Evolutionary conservation across 1,284 basidiomycete genomes (phyloP), one percentile per base, ranked within the genome.

Genomic region (Moesziomyces aphidis): DNA sequence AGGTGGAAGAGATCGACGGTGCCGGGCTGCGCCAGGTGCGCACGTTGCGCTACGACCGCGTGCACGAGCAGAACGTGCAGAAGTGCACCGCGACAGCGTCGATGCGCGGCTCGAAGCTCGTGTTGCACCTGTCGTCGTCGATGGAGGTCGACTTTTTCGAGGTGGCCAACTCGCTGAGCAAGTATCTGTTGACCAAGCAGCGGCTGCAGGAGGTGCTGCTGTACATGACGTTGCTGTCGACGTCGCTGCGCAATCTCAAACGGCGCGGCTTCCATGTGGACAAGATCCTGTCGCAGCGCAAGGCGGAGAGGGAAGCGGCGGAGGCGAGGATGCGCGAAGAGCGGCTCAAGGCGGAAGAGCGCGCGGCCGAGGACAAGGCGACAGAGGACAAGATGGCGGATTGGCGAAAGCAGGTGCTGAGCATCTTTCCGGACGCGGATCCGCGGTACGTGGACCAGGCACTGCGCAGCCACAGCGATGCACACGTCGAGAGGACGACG

Each of bases 201-300:
- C 70, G 75, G 28, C 55, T 84, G 47, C 81, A 79, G 45, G 82
- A 84, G 53, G 79, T 84, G 44, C 68, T 98, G 9, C 85, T 98
- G 15, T 92, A 97, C 79, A 93, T 93, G 90, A 96, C 94, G 0
- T 93, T 99, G 50, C 88, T 99, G 13, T 93, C 93, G 0, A 97
- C 95, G 0, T 92, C 95, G 63, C 86, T 98, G 49, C 89, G 90
- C 69, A 90, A 93, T 2, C 86, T 99, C 58, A 92, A 91, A 83
- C 88, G 95, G 59, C 88, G 95, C 68, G 94, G 94, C 5, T 73
- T 82, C 56, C 63, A 79, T 91, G 95, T 97, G 55, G 95, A 97
- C 83, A 89, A 95, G 54, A 96, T 98, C 62, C 86, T 97, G 55
- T 91, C 91, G 67, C 91, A 94, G 77, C 92, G 95, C 77, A 89